Base-by-base conservation (phyloP, 192 early-diverging fungal species). In the Globomyces pollinis-pini region DNA sequence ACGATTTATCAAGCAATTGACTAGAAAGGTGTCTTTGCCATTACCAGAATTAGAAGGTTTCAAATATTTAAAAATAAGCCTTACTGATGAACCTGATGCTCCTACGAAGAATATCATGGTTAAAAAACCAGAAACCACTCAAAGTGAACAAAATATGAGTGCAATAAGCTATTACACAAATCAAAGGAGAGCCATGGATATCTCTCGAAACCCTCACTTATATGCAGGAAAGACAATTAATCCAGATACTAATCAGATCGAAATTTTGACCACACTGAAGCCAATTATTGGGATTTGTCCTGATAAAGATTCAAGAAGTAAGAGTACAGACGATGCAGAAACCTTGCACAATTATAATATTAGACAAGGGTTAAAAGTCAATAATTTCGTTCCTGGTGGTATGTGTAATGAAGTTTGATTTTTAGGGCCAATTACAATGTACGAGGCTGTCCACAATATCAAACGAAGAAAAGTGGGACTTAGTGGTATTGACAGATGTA, bases 371-470 rank as follows among this genome's bases (percentile, higher is more conserved):
- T 12, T 55, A 20, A 26, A 20, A 34, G 24, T 55, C 15, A 55
- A 55, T 34, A 31, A 31, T 12, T 55, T 32, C 38, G n/a, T n/a
- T n/a, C n/a, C n/a, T n/a, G n/a, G n/a, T n/a, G n/a, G n/a, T n/a
- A n/a, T n/a, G n/a, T 15, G 38, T 39, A n/a, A 15, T 0, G 38
- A 20, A 39, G 15, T n/a, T 39, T n/a, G 15, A 39, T 39, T 39
- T 0, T 39, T 39, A 15, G 38, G 20, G 20, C 15, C 38, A 39
- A 39, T 39, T 39, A 15, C n/a, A n/a, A 49, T 74, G 45, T 78
- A 66, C 45, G 56, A 67, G 11, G 18, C 50, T 0, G 60, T 74
- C 15, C 76, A 78, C 43, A 44, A 57, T 29, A 24, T 29, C 1
- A 63, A 56, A n/a, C 38, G 64, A 16, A 35, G 77, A 12, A 34